phyloP scores from a whole-genome alignment of 352 stramenopile species.

The Aphanomyces euteiches region DNA sequence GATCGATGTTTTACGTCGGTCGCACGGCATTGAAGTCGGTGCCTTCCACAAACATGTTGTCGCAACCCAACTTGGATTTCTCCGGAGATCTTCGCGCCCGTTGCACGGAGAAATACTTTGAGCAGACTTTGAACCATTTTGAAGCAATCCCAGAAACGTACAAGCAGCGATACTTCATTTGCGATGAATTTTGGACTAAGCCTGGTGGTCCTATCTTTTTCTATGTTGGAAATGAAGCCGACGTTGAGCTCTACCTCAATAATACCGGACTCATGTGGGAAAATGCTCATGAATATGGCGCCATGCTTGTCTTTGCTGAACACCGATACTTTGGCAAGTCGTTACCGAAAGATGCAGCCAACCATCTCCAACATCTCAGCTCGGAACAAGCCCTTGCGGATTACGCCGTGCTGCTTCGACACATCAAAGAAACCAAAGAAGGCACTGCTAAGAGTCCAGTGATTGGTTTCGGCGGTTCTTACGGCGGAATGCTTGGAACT shows the following conservation, averaged over 20 bases:
- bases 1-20: constrained; percentile 4
- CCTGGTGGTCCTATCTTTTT: constrained; percentile 57
- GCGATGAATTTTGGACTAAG: constrained; percentile 43
- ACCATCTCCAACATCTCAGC: constrained; percentile 27
- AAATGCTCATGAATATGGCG: constrained; percentile 55
- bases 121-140: constrained; percentile 55
- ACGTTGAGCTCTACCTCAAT: constrained; percentile 62
- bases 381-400: constrained; percentile 57
- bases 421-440: constrained; percentile 42
- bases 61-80: constrained; percentile 12
- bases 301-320: constrained; percentile 69
- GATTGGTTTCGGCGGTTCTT: constrained; percentile 71
- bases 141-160: constrained; percentile 26
- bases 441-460: constrained; percentile 43
- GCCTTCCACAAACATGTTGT: neutral
- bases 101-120: constrained; percentile 47
- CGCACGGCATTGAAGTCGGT: neutral
- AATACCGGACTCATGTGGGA: constrained; percentile 73
- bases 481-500: constrained; percentile 70
- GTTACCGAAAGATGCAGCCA: constrained; percentile 39
- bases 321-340: constrained; percentile 76
- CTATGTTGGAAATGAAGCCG: constrained; percentile 69
- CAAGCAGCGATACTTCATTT: constrained; percentile 68
- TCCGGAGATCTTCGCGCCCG: constrained; percentile 42
- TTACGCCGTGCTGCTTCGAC: constrained; percentile 56